Percentiles rank a stretch among this genome's conserved stretches.
Conservation (phyloP, 306 rosid species). For the Vigna radiata region DNA sequence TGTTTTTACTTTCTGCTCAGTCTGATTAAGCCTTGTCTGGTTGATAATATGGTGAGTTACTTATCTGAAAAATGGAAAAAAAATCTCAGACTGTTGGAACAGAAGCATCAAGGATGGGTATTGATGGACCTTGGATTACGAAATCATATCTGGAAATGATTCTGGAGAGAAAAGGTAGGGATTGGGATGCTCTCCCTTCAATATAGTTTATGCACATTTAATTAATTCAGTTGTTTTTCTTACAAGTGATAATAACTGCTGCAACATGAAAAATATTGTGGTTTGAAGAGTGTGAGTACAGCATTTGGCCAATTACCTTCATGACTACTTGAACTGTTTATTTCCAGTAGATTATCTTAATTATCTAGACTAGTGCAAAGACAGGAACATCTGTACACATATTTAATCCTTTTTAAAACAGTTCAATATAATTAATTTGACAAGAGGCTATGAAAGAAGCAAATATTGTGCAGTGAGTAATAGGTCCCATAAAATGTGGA, state of each 20-base stretch:
- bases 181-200: slow-evolving; percentile 14
- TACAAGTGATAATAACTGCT: slow-evolving; percentile 31
- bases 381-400: neutral
- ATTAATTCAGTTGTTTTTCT: slow-evolving; percentile 30
- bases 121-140: slow-evolving; percentile 89
- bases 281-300: slow-evolving; percentile 20
- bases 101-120: slow-evolving; percentile 82
- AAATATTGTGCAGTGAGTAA: neutral
- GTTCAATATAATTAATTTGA: neutral
- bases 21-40: slow-evolving; percentile 15
- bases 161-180: slow-evolving; percentile 90
- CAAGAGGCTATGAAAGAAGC: neutral
- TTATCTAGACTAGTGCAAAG: slow-evolving; percentile 21
- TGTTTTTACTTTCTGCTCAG: slow-evolving; percentile 27
- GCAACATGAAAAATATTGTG: slow-evolving; percentile 26
- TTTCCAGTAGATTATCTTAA: slow-evolving; percentile 32
- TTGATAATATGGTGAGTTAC: slow-evolving; percentile 32
- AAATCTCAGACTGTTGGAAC: slow-evolving; percentile 86
- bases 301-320: slow-evolving; percentile 24
- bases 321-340: slow-evolving; percentile 16
- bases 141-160: slow-evolving; percentile 98
- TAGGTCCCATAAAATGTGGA: neutral
- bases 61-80: slow-evolving; percentile 28
- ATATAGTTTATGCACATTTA: slow-evolving; percentile 3
- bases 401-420: neutral